Conservation (phyloP, 441 rosid species). For the Corymbia citriodora region DNA sequence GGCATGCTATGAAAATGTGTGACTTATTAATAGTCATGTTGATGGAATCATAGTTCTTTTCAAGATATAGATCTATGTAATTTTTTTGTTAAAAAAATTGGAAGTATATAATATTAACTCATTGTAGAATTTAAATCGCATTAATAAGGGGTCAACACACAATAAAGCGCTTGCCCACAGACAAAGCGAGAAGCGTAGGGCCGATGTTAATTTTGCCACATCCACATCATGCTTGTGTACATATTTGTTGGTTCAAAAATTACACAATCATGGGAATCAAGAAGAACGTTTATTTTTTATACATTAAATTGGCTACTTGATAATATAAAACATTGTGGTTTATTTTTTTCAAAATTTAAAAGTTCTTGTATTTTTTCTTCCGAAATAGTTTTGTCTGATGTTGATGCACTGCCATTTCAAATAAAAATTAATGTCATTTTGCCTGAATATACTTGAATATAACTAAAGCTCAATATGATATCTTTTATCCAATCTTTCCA, state of each 20-base stretch:
- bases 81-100: no score
- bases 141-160: neutral
- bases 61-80: neutral
- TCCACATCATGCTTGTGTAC: neutral
- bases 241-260: rapidly evolving
- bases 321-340: neutral
- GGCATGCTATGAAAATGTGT: neutral
- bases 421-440: no score
- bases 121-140: neutral
- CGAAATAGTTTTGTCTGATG: no score
- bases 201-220: neutral
- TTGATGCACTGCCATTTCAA: no score
- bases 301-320: no score
- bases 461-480: no score
- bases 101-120: neutral
- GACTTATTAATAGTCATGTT: neutral
- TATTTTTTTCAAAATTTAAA: no score
- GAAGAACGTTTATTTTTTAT: neutral
- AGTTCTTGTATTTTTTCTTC: no score
- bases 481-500: no score
- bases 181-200: no score
- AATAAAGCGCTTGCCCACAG: neutral
- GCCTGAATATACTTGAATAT: no score
- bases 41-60: neutral
- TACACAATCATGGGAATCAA: neutral